Evolutionary conservation across 2,329 filamentous ascomycete genomes (phyloP), one percentile per base, ranked within the genome.

Genomic region (Biscogniauxia sp.): DNA sequence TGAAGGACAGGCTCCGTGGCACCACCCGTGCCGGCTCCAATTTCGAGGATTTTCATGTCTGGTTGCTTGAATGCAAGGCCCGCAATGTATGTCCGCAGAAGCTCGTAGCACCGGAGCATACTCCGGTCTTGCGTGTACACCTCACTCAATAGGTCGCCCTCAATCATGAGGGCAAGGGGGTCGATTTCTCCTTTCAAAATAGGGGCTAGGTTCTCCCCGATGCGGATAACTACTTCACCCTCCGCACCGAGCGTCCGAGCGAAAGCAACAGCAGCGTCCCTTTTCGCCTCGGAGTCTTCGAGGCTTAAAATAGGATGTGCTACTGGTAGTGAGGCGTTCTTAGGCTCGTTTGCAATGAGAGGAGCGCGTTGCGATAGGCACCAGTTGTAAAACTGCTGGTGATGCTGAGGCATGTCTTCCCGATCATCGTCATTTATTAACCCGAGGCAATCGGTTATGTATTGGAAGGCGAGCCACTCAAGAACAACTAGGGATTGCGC

Each of bases 11-110:
- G 56, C 9, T 55, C 23, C 5, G 65, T 67, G 9, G 60, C 63
- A 20, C 64, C 61, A 8, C 62, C 65, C 11, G 63, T 65, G 23
- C 65, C 65, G 3, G 57, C 65, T 20, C 65, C 65, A 9, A 66
- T 58, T 32, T 68, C 66, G 1, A 68, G 56, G 25, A 63, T 53
- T 2, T 54, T 49, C 20, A 68, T 19, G 52, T 54, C 56, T 5
- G 62, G 64, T 2, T 53, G 41, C 25, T 64, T 59, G 50, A 57
- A 53, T 9, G 53, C 57, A 2, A 64, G 57, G 25, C 60, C 57
- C 41, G 60, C 61, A 3, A 62, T 61, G 51, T 70, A 64, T 59
- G 32, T 62, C 28, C 37, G 53, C 20, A 61, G 26, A 51, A 57
- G 51, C 17, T 55, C 57, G 28, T 64, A 59, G 20, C 55, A 54